Percentiles rank a stretch among this genome's conserved stretches.
Evolutionary conservation across 352 stramenopile genomes (phyloP).

Genomic region (Peronospora destructor): DNA sequence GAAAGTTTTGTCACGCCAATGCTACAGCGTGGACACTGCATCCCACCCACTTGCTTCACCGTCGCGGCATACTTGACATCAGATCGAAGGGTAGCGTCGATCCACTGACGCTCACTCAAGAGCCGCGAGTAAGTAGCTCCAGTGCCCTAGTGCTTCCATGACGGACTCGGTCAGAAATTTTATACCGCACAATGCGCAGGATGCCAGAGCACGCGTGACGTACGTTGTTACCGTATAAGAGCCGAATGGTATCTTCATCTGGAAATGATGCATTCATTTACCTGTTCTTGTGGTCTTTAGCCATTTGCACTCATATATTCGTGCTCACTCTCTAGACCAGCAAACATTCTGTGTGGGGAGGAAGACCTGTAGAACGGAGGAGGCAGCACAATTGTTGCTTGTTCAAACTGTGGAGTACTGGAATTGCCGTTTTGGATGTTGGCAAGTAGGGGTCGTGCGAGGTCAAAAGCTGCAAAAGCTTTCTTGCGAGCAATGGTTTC

Average conservation of each 20-base stretch:
- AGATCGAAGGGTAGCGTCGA: conserved; percentile 28
- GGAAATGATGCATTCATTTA: conserved; percentile 20
- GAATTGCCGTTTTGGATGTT: too few relatives aligned
- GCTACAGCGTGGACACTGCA: conserved; percentile 56
- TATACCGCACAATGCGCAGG: conserved; percentile 47
- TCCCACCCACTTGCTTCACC: conserved; percentile 30
- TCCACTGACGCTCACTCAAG: conserved; percentile 38
- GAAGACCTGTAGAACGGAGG: too few relatives aligned
- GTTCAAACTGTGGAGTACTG: too few relatives aligned
- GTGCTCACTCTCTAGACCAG: not conserved
- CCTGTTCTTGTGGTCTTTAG: not conserved
- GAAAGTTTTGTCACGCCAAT: conserved; percentile 40
- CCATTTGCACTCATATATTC: conserved; percentile 1
- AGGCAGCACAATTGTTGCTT: too few relatives aligned
- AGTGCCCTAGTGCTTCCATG: conserved; percentile 11
- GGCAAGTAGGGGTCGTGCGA: too few relatives aligned
- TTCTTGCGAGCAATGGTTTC: too few relatives aligned
- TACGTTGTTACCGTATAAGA: conserved; percentile 4
- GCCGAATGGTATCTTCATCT: conserved; percentile 6
- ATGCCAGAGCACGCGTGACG: conserved; percentile 13
- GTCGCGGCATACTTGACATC: conserved; percentile 46
- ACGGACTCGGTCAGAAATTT: conserved; percentile 47
- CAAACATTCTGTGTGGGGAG: not conserved
- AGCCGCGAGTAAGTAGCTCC: conserved; percentile 31
- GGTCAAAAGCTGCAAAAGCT: too few relatives aligned